A percentile compares a stretch with the other conserved stretches of the same genome.
Conservation (phyloP, 2,329 filamentous ascomycete species). For the Scleromitrula shiraiana region DNA sequence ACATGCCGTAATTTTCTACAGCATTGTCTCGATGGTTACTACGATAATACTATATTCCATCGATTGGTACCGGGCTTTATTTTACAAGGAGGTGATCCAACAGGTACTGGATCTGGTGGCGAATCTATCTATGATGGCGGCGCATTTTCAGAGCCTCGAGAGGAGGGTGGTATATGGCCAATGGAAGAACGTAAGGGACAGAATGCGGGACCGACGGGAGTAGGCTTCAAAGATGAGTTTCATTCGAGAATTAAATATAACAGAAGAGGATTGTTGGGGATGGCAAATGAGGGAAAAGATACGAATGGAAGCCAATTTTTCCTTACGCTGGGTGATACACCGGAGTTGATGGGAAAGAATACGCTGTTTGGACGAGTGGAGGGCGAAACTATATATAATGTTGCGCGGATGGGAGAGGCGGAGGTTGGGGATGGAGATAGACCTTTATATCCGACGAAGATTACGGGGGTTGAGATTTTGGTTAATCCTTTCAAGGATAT, state of each 20-base stretch:
- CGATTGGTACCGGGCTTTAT: slow-evolving; percentile 88
- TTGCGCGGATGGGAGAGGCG: slow-evolving; percentile 85
- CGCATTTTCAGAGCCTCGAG: slow-evolving; percentile 53
- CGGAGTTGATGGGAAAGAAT: slow-evolving; percentile 82
- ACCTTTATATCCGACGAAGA: slow-evolving; percentile 77
- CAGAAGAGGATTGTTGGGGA: slow-evolving; percentile 80
- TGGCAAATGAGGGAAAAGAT: slow-evolving; percentile 80
- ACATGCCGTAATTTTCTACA: slow-evolving; percentile 94
- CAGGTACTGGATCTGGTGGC: slow-evolving; percentile 83
- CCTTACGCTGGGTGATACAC: slow-evolving; percentile 77
- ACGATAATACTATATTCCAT: slow-evolving; percentile 89
- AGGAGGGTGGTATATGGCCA: slow-evolving; percentile 35
- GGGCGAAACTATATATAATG: slow-evolving; percentile 91
- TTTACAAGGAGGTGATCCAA: slow-evolving; percentile 89
- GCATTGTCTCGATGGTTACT: slow-evolving; percentile 90
- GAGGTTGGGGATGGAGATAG: slow-evolving; percentile 78
- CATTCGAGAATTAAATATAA: slow-evolving; percentile 92
- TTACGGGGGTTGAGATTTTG: slow-evolving; percentile 65
- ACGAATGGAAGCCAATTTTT: slow-evolving; percentile 97
- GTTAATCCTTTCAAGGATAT: slow-evolving; percentile 79
- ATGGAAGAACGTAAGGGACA: slow-evolving; percentile 56
- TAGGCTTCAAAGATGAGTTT: slow-evolving; percentile 74
- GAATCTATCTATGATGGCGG: slow-evolving; percentile 88
- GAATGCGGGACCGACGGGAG: slow-evolving; percentile 51
- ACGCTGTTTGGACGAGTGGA: slow-evolving; percentile 89